Conservation (phyloP, 2,329 filamentous ascomycete species). For the Epichloe uncinata region DNA sequence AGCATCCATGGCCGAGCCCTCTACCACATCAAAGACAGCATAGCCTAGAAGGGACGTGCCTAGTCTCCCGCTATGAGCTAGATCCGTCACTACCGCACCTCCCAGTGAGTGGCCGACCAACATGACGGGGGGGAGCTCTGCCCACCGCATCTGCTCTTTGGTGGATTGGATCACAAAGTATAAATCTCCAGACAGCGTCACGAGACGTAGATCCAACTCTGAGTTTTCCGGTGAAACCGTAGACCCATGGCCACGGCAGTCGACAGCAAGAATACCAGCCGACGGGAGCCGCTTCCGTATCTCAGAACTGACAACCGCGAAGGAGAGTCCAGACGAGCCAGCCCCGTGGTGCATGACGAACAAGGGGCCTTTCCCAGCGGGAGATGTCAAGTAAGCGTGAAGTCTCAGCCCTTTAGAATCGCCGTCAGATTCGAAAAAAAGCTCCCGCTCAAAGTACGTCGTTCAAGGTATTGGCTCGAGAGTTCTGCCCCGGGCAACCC, state of each 20-base stretch:
- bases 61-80: constrained; percentile 55
- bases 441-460: constrained; percentile 76
- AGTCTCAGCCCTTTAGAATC: constrained; percentile 42
- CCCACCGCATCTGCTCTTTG: constrained; percentile 57
- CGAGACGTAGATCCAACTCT: constrained; percentile 53
- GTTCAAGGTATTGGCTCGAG: constrained; percentile 69
- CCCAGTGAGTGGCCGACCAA: constrained; percentile 87
- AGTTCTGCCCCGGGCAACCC: constrained; percentile 37
- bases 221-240: constrained; percentile 36
- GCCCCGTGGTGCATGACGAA: constrained; percentile 94
- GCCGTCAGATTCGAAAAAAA: constrained; percentile 47
- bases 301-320: constrained; percentile 67
- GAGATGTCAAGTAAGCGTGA: constrained; percentile 82
- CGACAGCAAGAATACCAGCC: constrained; percentile 72
- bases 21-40: constrained; percentile 86
- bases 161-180: constrained; percentile 55
- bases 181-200: constrained; percentile 61
- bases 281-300: constrained; percentile 64
- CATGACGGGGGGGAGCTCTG: constrained; percentile 59
- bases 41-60: constrained; percentile 65
- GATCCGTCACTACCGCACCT: constrained; percentile 79
- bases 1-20: constrained; percentile 90
- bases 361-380: constrained; percentile 59
- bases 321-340: constrained; percentile 84
- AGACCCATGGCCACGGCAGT: constrained; percentile 77